phyloP scores from a whole-genome alignment of 2,329 filamentous ascomycete species.

The Pyrenophora teres region DNA sequence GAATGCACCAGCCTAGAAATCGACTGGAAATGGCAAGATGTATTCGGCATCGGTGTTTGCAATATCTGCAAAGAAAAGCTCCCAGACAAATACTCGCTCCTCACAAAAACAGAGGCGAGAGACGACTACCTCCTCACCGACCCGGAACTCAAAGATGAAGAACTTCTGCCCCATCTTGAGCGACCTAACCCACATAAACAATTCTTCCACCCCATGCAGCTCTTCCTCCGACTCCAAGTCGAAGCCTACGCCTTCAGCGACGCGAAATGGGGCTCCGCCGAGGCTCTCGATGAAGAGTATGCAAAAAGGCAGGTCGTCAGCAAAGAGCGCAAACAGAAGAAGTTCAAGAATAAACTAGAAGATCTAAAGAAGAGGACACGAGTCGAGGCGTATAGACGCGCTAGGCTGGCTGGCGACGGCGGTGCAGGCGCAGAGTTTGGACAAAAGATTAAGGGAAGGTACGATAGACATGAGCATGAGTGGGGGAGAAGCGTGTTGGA shows the following conservation, averaged over 20 bases:
- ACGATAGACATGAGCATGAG: constrained; percentile 83
- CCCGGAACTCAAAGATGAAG: constrained; percentile 86
- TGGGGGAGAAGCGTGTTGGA: constrained; percentile 69
- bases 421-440: constrained; percentile 64
- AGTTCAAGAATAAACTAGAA: constrained; percentile 85
- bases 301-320: constrained; percentile 77
- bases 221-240: constrained; percentile 90
- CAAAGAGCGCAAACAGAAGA: constrained; percentile 84
- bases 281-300: constrained; percentile 87
- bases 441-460: constrained; percentile 67
- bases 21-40: constrained; percentile 92
- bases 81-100: constrained; percentile 89
- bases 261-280: constrained; percentile 87
- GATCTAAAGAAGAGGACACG: constrained; percentile 93
- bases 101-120: constrained; percentile 95
- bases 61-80: constrained; percentile 82
- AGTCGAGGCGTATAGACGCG: constrained; percentile 82
- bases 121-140: constrained; percentile 96
- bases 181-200: constrained; percentile 94
- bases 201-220: constrained; percentile 98
- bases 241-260: constrained; percentile 85
- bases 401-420: constrained; percentile 51
- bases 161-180: constrained; percentile 83
- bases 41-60: constrained; percentile 78
- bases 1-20: constrained; percentile 87